Conservation (phyloP, 768 basidiomycete species). For the Crepidotus variabilis region DNA sequence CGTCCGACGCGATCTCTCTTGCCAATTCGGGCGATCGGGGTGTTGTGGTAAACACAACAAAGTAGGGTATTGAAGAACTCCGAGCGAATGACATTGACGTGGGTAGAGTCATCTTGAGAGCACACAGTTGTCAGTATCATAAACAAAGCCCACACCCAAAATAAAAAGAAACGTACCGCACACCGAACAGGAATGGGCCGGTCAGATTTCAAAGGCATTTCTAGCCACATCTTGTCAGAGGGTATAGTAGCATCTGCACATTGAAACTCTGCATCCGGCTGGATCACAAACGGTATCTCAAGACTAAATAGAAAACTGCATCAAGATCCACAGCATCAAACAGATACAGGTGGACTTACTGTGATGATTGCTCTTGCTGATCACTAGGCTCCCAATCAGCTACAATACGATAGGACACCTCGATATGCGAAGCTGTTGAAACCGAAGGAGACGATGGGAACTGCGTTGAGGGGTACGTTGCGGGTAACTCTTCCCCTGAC, state of each 20-base stretch:
- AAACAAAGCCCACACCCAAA: constrained; percentile 3
- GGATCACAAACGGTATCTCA: constrained; percentile 61
- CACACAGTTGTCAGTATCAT: constrained; percentile 4
- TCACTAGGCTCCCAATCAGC: constrained; percentile 57
- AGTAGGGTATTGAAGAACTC: constrained; percentile 60
- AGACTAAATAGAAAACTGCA: constrained; percentile 34
- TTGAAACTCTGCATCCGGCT: constrained; percentile 57
- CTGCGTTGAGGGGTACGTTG: constrained; percentile 41
- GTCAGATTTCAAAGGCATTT: constrained; percentile 62
- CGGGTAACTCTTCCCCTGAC: constrained; percentile 57
- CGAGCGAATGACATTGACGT: constrained; percentile 59
- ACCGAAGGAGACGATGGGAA: background rate
- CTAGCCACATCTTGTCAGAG: constrained; percentile 57
- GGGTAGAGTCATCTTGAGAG: constrained; percentile 58
- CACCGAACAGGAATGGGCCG: constrained; percentile 61
- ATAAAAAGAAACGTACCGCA: constrained; percentile 44
- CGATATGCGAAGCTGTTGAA: constrained; percentile 18
- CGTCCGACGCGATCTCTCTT: constrained; percentile 66
- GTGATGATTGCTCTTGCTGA: constrained; percentile 36
- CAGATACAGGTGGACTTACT: constrained; percentile 36
- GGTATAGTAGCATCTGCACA: constrained; percentile 45
- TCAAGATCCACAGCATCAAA: constrained; percentile 7
- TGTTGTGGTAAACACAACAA: constrained; percentile 67
- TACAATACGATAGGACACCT: constrained; percentile 51
- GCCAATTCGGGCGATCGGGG: constrained; percentile 51